phyloP scores from a whole-genome alignment of 2,329 filamentous ascomycete genomes.

The Penicillium sp. region DNA sequence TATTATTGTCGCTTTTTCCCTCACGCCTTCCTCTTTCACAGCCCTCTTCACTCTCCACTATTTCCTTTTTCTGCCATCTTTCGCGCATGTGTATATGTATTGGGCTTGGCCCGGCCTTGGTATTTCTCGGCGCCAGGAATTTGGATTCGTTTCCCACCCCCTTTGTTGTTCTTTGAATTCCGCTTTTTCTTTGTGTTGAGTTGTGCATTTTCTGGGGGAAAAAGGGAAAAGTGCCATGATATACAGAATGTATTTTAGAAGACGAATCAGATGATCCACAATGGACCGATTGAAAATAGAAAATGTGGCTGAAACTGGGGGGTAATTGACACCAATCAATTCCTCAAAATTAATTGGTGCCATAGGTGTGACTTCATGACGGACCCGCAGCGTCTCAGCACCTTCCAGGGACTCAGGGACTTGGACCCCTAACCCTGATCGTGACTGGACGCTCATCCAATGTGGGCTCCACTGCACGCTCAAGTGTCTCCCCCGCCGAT shows the following conservation, averaged over 20 bases:
- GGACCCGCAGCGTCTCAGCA: not conserved
- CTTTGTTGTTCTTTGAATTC: not conserved
- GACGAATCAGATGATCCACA: conserved; percentile 4
- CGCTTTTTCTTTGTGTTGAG: not conserved
- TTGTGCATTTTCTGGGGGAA: not conserved
- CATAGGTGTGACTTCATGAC: not conserved
- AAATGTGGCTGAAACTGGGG: conserved; percentile 1
- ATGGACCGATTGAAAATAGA: not conserved
- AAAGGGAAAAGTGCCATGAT: conserved; percentile 2
- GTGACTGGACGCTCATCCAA: not conserved
- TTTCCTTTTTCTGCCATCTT: conserved; percentile 17
- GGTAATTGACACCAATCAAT: not conserved
- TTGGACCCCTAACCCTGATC: not conserved
- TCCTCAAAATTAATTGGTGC: not conserved
- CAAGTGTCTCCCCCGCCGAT: conserved; percentile 9
- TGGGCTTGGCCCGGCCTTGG: conserved; percentile 33
- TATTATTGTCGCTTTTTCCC: conserved; percentile 15
- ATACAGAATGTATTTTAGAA: conserved; percentile 21
- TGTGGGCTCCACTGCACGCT: conserved; percentile 1
- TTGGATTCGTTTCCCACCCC: conserved; percentile 17
- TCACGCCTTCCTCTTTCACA: conserved; percentile 17
- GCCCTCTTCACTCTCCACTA: conserved; percentile 24
- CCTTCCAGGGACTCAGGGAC: not conserved
- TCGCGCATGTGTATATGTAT: conserved; percentile 33
- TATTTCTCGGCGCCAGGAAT: conserved; percentile 36